Evolutionary conservation across 371 early-diverging fungal species (phyloP).

Genomic region (Dinochytrium kinnereticum): DNA sequence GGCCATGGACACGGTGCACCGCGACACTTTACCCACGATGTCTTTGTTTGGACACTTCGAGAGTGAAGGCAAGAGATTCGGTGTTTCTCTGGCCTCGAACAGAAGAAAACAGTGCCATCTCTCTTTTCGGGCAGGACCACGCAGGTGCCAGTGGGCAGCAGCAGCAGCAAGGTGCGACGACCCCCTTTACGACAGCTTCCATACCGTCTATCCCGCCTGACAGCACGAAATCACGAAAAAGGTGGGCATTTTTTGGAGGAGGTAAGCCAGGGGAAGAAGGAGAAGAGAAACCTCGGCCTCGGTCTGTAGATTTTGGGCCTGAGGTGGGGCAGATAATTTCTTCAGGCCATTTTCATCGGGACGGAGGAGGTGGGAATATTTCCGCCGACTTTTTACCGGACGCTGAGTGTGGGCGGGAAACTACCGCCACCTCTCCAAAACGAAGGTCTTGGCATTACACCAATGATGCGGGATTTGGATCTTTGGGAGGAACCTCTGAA

Average conservation of each 20-base stretch:
- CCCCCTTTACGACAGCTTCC: background rate
- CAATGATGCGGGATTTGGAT: background rate
- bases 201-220: background rate
- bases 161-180: background rate
- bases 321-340: too few species aligned
- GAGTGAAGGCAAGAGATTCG: background rate
- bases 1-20: background rate
- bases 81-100: background rate
- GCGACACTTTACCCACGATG: background rate
- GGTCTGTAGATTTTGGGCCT: background rate
- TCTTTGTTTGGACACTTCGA: background rate
- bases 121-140: background rate
- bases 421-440: too few species aligned
- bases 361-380: too few species aligned
- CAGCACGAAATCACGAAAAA: background rate
- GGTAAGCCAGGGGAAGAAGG: background rate
- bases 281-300: background rate
- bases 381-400: too few species aligned
- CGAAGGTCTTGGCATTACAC: background rate
- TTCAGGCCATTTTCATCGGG: too few species aligned
- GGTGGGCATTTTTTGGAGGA: slow-evolving; percentile 1
- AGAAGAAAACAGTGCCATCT: background rate
- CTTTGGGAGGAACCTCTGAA: too few species aligned
- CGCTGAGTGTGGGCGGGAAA: too few species aligned
- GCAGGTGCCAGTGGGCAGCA: background rate